phyloP scores from a whole-genome alignment of 306 rosid genomes.

The Gleditsia sinensis region DNA sequence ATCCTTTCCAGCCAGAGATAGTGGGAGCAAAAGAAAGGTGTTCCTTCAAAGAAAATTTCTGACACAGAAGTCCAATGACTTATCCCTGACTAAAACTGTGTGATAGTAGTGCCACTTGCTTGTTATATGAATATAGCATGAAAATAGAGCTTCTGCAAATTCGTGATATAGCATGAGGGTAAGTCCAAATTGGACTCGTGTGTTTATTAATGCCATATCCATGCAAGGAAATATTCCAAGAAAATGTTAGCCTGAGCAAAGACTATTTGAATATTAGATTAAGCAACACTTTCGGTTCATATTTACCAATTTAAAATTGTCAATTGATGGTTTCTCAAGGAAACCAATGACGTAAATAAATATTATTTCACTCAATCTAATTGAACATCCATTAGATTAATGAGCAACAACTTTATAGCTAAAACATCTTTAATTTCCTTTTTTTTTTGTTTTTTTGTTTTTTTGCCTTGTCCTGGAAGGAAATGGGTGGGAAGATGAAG shows the following conservation, averaged over 20 bases:
- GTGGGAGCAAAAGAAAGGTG: slow-evolving; percentile 35
- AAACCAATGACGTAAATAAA: neutral
- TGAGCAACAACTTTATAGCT: no score
- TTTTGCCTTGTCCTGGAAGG: neutral
- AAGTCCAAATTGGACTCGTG: slow-evolving; percentile 34
- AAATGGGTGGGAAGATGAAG: neutral
- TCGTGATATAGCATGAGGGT: slow-evolving; percentile 27
- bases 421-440: slow-evolving; percentile 1
- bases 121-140: slow-evolving; percentile 40
- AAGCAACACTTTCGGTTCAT: neutral
- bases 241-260: slow-evolving; percentile 1
- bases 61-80: slow-evolving; percentile 36
- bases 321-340: neutral
- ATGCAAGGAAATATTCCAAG: slow-evolving; percentile 42
- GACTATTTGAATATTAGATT: neutral
- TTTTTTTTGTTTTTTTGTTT: no score
- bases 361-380: neutral
- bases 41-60: slow-evolving; percentile 24
- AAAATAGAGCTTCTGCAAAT: slow-evolving; percentile 46
- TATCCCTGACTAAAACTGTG: slow-evolving; percentile 34
- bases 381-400: neutral
- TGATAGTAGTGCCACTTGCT: slow-evolving; percentile 42
- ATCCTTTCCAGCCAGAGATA: slow-evolving; percentile 33
- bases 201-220: slow-evolving; percentile 45
- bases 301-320: neutral